Evolutionary conservation across 106 monocot genomes (phyloP).

Genomic region (Dioscorea alata): DNA sequence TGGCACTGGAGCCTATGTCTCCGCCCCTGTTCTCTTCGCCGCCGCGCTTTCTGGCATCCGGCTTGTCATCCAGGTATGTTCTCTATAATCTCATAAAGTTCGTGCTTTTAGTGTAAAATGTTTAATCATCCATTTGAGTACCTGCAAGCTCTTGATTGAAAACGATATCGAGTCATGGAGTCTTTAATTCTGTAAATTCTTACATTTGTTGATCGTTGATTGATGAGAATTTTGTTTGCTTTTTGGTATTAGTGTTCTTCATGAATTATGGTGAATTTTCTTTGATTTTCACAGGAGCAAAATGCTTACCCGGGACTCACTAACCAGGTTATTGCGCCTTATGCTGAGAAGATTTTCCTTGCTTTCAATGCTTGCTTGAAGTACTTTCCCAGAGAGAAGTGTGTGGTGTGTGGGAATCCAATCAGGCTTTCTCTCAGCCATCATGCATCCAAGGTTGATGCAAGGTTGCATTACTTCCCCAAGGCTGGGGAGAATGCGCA

Average conservation of each 20-base stretch:
- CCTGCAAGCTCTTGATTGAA: no score
- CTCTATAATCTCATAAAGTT: no score
- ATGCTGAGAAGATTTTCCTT: conserved; percentile 53
- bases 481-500: conserved; percentile 13
- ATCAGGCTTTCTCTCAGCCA: conserved; percentile 41
- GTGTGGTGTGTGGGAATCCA: conserved; percentile 70
- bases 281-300: conserved; percentile 32
- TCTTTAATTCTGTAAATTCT: no score
- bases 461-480: conserved; percentile 66
- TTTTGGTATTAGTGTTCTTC: not conserved
- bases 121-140: no score
- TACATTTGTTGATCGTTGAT: no score
- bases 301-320: conserved; percentile 51
- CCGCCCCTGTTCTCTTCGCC: conserved; percentile 58
- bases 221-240: not conserved
- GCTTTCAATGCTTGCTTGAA: conserved; percentile 47
- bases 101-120: no score
- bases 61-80: conserved; percentile 42
- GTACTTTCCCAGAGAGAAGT: conserved; percentile 49
- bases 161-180: no score
- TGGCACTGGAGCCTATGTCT: conserved; percentile 60
- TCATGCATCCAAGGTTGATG: conserved; percentile 46
- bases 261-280: not conserved
- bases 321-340: conserved; percentile 36
- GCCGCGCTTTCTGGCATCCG: conserved; percentile 40